phyloP scores from a whole-genome alignment of 257 asterid genomes.

The Solanum chilense region DNA sequence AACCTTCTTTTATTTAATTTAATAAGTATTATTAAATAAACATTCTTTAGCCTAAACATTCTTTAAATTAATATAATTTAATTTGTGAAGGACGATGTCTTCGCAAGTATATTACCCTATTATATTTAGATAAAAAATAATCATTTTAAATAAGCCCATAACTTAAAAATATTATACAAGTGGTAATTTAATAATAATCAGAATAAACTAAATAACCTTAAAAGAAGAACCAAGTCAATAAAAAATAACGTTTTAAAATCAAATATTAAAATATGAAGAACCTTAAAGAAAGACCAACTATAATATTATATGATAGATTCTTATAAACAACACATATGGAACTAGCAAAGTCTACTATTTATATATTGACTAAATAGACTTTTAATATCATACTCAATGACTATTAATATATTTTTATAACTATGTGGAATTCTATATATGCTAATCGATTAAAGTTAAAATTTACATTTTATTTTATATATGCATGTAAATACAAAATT shows the following conservation, averaged over 20 bases:
- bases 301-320: neutral
- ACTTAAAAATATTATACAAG: neutral
- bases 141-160: fast-evolving
- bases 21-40: neutral
- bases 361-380: neutral
- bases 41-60: neutral
- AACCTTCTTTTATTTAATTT: neutral
- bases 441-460: too few relatives aligned
- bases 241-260: neutral
- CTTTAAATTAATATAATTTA: too few relatives aligned
- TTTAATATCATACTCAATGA: neutral
- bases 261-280: neutral
- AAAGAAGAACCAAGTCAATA: neutral
- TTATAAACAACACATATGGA: too few relatives aligned
- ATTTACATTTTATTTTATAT: too few relatives aligned
- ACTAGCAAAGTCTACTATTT: neutral
- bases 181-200: neutral
- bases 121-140: too few relatives aligned
- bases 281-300: neutral
- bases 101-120: too few relatives aligned
- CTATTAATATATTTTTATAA: too few relatives aligned
- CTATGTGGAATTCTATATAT: too few relatives aligned
- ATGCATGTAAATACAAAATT: neutral
- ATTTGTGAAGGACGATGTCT: too few relatives aligned
- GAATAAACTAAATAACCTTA: neutral